phyloP scores from a whole-genome alignment of 1,284 basidiomycete species.

The Tranzscheliella williamsii region DNA sequence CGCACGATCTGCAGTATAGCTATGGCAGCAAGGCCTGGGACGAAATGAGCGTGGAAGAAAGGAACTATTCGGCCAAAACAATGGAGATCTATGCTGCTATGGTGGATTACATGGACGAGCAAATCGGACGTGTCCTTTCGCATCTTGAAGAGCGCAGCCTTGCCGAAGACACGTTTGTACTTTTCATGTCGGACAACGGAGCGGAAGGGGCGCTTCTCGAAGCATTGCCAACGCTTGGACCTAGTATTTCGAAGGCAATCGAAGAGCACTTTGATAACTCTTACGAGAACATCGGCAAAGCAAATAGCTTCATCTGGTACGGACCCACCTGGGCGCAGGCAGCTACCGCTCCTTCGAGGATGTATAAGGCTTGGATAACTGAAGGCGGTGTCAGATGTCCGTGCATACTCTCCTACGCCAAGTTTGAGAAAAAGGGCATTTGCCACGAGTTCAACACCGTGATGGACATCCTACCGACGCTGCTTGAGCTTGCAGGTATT shows the following conservation, averaged over 20 bases:
- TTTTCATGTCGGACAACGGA: conserved; percentile 60
- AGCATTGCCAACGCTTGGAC: conserved; percentile 40
- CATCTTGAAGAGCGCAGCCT: conserved; percentile 36
- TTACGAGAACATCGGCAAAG: conserved; percentile 46
- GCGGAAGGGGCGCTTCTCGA: conserved; percentile 56
- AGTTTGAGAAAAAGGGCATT: conserved; percentile 3
- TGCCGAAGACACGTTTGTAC: conserved; percentile 58
- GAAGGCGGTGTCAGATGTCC: conserved; percentile 58
- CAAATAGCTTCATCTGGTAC: conserved; percentile 48
- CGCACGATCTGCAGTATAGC: conserved; percentile 34
- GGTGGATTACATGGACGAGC: conserved; percentile 58
- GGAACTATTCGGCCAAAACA: conserved; percentile 23
- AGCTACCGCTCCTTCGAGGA: conserved; percentile 50
- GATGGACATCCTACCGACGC: conserved; percentile 60
- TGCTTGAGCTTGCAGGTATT: conserved; percentile 54
- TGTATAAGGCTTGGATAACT: conserved; percentile 55
- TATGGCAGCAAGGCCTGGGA: conserved; percentile 38
- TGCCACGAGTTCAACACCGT: conserved; percentile 51
- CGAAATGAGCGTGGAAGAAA: conserved; percentile 40
- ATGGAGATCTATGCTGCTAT: conserved; percentile 61
- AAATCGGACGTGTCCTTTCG: conserved; percentile 50
- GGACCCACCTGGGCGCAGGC: conserved; percentile 56
- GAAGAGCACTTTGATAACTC: conserved; percentile 42
- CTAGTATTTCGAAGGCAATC: conserved; percentile 23
- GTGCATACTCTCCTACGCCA: conserved; percentile 7